Evolutionary conservation across 176 grass and related monocot species (phyloP).

Genomic region (Rhynchospora tenuis): DNA sequence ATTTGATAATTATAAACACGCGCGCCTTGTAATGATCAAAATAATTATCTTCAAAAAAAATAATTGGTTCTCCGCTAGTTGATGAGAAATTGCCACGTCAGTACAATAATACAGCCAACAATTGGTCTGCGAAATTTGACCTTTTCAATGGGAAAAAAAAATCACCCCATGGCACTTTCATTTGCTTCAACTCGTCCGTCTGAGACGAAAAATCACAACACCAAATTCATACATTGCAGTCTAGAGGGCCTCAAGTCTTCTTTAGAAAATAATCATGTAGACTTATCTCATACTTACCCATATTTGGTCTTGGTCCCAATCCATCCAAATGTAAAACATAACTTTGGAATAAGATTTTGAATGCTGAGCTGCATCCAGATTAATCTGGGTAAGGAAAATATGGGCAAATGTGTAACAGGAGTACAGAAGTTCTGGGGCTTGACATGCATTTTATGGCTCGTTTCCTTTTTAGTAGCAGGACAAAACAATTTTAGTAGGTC

Average conservation of each 20-base stretch:
- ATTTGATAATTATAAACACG: neutral
- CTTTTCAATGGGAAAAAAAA: neutral
- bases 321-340: neutral
- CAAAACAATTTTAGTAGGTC: neutral
- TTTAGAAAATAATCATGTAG: neutral
- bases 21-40: too few species aligned
- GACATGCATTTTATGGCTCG: neutral
- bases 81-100: neutral
- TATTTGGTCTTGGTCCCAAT: neutral
- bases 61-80: neutral
- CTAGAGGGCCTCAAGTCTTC: neutral
- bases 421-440: neutral
- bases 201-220: neutral
- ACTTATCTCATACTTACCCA: neutral
- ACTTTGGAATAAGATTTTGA: neutral
- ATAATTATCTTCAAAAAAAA: neutral
- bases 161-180: neutral
- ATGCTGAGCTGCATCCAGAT: neutral
- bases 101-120: neutral
- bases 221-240: neutral
- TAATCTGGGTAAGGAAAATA: neutral
- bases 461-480: neutral
- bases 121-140: neutral
- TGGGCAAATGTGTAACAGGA: neutral
- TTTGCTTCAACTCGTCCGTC: neutral